phyloP scores from a whole-genome alignment of 306 rosid species.

The Phaseolus lunatus region DNA sequence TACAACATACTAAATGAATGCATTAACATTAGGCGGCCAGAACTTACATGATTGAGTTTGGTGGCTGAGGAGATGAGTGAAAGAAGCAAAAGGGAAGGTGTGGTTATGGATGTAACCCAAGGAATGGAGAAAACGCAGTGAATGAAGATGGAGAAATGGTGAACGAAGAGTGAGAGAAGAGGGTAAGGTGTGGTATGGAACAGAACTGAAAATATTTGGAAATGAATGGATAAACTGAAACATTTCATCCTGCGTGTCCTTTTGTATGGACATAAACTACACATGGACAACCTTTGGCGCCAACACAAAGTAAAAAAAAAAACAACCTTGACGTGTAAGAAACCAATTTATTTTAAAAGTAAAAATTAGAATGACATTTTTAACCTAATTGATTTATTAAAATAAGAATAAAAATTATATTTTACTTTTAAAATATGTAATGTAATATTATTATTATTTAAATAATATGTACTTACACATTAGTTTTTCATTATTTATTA shows the following conservation, averaged over 20 bases:
- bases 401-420: no score
- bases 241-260: conserved; percentile 17
- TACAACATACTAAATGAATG: conserved; percentile 14
- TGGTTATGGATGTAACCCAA: conserved; percentile 14
- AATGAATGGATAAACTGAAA: conserved; percentile 25
- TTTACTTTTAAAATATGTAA: no score
- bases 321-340: not conserved
- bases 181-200: not conserved
- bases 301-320: not conserved
- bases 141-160: not conserved
- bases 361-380: no score
- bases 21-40: not conserved
- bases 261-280: conserved; percentile 18
- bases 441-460: no score
- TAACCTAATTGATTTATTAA: no score
- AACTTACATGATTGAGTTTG: conserved; percentile 24
- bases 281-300: conserved; percentile 15
- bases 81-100: conserved; percentile 31
- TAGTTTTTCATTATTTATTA: no score
- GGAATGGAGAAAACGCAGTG: conserved; percentile 1
- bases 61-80: not conserved
- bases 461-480: no score
- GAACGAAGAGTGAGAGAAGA: not conserved
- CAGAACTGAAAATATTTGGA: not conserved
- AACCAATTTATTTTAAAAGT: no score